Evolutionary conservation across 164 flowering plant genomes (phyloP), one percentile per base, ranked within the genome.

Genomic region (Nymphaea colorata): DNA sequence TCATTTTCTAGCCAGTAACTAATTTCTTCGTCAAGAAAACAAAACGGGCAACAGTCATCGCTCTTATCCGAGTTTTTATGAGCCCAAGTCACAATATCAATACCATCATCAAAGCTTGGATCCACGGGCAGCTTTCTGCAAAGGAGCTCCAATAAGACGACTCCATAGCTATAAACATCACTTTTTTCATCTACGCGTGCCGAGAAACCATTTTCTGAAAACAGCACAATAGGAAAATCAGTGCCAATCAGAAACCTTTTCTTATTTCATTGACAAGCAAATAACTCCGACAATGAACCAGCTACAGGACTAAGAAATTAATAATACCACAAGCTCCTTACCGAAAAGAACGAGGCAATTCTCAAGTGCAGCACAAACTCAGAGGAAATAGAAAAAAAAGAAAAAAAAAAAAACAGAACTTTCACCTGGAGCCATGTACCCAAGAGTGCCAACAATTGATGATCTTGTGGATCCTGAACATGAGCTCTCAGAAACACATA

Each of bases 121-220:
- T 78, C 80, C 45, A 75, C 69, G 18, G 79, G 82, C 69, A 81
- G 8, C 65, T 81, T 77, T 71, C 80, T 73, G 70, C 70, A 75
- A 16, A 78, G 72, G 55, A 75, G 75, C 71, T 78, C 79, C 4
- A 81, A 72, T 61, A 78, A 66, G 69, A 79, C 67, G 43, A 78
- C 81, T 51, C 79, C 74, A 70, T 72, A 71, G 62, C 72, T 66
- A 67, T 70, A 73, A 3, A 76, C 69, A 59, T 76, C 78, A 16
- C 71, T 66, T 65, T 78, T 78, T 64, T 72, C 76, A 51, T 73
- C 75, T 75, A 76, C 69, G 43, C 59, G 68, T 18, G 66, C 55
- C 3, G 75, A 71, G 67, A 67, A 72, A 42, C 74, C 79, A 70
- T 75, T 68, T 64, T 77, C 84, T 74, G 68, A n/a, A 42, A 53